A percentile compares a stretch with the other conserved stretches of the same genome.
These are phyloP conservation scores for Dipteronia sinensis DNA, from an alignment of 345 rosid genomes.

Conservation along the genomic window DNA sequence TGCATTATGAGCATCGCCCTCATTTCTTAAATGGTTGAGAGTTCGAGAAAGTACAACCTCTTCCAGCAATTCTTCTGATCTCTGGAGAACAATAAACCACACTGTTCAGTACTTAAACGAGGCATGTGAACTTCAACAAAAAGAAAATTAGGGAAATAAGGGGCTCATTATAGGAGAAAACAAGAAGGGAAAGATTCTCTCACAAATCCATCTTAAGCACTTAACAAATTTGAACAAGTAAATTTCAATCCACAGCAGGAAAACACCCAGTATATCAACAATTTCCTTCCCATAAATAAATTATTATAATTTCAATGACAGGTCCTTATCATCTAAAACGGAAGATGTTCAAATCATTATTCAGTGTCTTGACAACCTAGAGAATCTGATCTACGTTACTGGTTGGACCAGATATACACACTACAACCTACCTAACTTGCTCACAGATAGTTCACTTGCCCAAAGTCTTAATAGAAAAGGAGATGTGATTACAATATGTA, in stretches of 20 bases:
- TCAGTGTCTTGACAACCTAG: not conserved
- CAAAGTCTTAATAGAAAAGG: not conserved
- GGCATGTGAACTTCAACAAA: not conserved
- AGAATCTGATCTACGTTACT: not conserved
- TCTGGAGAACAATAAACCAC: slow-evolving; percentile 52
- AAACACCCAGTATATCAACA: not conserved
- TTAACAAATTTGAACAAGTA: not conserved
- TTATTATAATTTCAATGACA: not conserved
- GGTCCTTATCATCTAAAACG: not conserved
- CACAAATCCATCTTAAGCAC: not conserved
- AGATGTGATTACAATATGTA: slow-evolving; percentile 20
- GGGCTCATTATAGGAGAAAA: not conserved
- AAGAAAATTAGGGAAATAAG: not conserved
- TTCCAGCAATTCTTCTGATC: slow-evolving; percentile 91
- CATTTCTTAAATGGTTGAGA: slow-evolving; percentile 62
- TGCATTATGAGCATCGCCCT: slow-evolving; percentile 42
- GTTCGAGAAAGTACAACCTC: slow-evolving; percentile 85
- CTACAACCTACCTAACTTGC: not conserved
- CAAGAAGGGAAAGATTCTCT: not conserved
- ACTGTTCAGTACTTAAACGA: slow-evolving; percentile 22
- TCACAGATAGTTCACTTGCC: slow-evolving; percentile 11
- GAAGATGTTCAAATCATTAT: not conserved
- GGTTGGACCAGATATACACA: not conserved
- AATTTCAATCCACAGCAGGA: not conserved
- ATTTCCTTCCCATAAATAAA: not conserved